These are phyloP conservation scores for Mikania micrantha DNA, from an alignment of 129 eudicot genomes.

Conservation along the genomic window DNA sequence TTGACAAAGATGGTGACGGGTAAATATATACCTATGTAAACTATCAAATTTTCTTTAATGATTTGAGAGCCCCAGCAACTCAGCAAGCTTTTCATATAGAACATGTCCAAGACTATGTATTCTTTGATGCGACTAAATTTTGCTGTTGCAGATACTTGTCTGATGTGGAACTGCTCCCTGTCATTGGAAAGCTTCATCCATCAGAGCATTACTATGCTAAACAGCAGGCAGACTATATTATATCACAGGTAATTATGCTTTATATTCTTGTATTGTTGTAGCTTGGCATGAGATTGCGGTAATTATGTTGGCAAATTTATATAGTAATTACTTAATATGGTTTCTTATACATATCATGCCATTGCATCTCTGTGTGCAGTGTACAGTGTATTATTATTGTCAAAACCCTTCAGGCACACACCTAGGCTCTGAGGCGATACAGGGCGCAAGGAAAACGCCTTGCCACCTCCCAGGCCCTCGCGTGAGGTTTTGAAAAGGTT, in stretches of 20 bases:
- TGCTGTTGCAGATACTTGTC: slow-evolving; percentile 62
- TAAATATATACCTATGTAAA: slow-evolving; percentile 14
- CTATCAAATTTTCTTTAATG: neutral
- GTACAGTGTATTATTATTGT: no score
- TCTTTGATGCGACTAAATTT: neutral
- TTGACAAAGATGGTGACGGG: slow-evolving; percentile 96
- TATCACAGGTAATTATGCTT: slow-evolving; percentile 60
- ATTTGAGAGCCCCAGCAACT: neutral
- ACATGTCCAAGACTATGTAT: neutral
- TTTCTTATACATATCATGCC: no score
- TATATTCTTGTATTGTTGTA: neutral
- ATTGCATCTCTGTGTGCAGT: no score
- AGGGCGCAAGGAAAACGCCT: no score
- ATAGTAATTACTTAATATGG: no score
- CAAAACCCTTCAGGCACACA: no score
- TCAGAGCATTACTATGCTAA: slow-evolving; percentile 97
- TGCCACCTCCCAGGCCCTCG: no score
- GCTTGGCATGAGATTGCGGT: no score
- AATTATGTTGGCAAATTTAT: no score
- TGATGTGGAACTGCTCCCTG: slow-evolving; percentile 71
- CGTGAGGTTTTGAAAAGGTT: no score
- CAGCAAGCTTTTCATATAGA: neutral
- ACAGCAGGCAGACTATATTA: slow-evolving; percentile 92
- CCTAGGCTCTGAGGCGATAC: no score
- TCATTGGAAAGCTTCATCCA: slow-evolving; percentile 92